phyloP scores from a whole-genome alignment of 164 flowering plant genomes.

The Umbellularia californica region DNA sequence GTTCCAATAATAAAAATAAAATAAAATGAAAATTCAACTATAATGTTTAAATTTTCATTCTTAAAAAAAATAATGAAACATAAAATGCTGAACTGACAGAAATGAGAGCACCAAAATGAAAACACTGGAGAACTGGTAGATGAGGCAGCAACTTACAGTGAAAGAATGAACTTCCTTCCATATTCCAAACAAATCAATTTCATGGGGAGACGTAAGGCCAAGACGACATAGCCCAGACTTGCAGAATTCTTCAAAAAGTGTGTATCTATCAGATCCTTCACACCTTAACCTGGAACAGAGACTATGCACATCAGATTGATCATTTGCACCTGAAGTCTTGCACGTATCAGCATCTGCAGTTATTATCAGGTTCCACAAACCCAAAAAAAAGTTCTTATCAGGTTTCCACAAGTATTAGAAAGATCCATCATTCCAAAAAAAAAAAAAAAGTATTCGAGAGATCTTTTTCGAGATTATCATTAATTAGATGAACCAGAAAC shows the following conservation, averaged over 20 bases:
- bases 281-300: constrained; percentile 5
- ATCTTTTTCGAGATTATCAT: too few relatives aligned
- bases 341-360: constrained; percentile 26
- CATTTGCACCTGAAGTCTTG: background rate
- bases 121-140: background rate
- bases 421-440: background rate
- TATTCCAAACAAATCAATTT: constrained; percentile 32
- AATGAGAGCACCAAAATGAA: background rate
- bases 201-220: constrained; percentile 37
- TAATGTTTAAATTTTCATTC: too few relatives aligned
- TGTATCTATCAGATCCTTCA: constrained; percentile 28
- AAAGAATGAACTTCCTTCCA: constrained; percentile 68
- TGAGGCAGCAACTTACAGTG: constrained; percentile 37
- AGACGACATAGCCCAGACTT: constrained; percentile 63
- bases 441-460: background rate
- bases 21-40: too few relatives aligned
- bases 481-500: background rate
- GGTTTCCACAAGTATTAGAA: background rate
- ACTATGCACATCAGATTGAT: constrained; percentile 9
- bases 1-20: background rate
- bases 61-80: too few relatives aligned
- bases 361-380: background rate
- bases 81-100: too few relatives aligned
- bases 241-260: constrained; percentile 53
- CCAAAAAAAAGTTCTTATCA: constrained; percentile 8